phyloP scores from a whole-genome alignment of 2,329 filamentous ascomycete genomes.

The Acrodontium crateriforme region DNA sequence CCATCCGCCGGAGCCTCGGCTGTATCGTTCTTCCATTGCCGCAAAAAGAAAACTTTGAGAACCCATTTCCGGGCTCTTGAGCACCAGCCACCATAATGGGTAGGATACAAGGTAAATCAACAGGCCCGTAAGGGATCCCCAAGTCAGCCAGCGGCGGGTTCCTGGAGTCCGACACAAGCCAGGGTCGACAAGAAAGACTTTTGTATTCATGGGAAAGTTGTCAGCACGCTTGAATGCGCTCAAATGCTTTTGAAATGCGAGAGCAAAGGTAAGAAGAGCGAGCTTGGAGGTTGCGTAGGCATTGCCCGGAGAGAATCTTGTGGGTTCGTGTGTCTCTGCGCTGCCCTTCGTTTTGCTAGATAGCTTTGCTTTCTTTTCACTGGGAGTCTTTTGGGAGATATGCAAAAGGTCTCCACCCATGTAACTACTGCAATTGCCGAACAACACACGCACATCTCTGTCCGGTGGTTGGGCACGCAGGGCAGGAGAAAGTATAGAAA shows the following conservation, averaged over 20 bases:
- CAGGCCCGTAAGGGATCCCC: constrained; percentile 71
- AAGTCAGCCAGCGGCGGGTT: constrained; percentile 72
- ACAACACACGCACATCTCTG: constrained; percentile 76
- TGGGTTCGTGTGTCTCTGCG: constrained; percentile 10
- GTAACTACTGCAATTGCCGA: constrained; percentile 80
- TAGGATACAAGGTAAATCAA: constrained; percentile 64
- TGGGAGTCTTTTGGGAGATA: constrained; percentile 29
- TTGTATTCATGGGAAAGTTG: constrained; percentile 63
- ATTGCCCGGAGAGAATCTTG: constrained; percentile 29
- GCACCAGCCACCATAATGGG: constrained; percentile 68
- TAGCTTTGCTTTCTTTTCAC: constrained; percentile 38
- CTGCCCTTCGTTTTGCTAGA: constrained; percentile 25
- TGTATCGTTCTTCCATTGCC: constrained; percentile 64
- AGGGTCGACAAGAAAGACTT: constrained; percentile 78
- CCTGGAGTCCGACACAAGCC: constrained; percentile 76
- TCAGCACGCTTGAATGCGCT: constrained; percentile 75
- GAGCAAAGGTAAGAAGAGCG: constrained; percentile 77
- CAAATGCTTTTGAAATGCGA: constrained; percentile 85
- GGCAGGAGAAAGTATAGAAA: constrained; percentile 82
- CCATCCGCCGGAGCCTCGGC: constrained; percentile 50
- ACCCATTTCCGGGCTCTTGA: constrained; percentile 73
- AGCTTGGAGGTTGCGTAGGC: constrained; percentile 43
- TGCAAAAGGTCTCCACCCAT: constrained; percentile 58
- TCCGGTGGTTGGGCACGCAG: constrained; percentile 85
- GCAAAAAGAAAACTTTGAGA: constrained; percentile 79